Conservation (phyloP, 2,329 filamentous ascomycete genomes). For the Penicillium brasilianum region DNA sequence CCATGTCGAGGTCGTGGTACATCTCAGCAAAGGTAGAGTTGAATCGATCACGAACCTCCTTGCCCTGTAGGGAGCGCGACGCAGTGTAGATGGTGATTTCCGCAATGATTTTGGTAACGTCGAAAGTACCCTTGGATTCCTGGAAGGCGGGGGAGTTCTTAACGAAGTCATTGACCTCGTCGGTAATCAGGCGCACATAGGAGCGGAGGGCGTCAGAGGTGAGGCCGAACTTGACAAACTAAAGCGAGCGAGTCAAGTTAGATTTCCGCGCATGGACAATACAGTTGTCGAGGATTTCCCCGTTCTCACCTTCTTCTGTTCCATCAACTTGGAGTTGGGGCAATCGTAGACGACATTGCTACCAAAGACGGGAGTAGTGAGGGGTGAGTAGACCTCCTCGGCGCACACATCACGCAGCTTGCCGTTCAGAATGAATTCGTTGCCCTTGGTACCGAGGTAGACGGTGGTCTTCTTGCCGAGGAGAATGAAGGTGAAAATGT, state of each 20-base stretch:
- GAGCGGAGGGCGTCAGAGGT: constrained; percentile 66
- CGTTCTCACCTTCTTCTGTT: constrained; percentile 81
- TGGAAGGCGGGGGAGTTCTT: constrained; percentile 71
- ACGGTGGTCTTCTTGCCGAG: constrained; percentile 90
- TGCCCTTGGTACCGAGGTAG: constrained; percentile 78
- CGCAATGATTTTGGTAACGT: constrained; percentile 77
- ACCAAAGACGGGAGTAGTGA: constrained; percentile 75
- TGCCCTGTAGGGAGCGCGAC: constrained; percentile 81
- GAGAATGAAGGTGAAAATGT: constrained; percentile 87
- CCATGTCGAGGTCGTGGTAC: constrained; percentile 89
- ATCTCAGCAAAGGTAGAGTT: constrained; percentile 79
- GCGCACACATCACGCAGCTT: constrained; percentile 89
- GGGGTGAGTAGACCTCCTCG: constrained; percentile 84
- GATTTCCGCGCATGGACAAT: background rate
- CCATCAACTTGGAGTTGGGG: constrained; percentile 90
- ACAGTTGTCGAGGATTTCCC: background rate
- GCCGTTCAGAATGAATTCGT: constrained; percentile 90
- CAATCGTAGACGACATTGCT: constrained; percentile 89
- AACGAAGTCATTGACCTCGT: constrained; percentile 75
- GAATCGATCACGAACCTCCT: constrained; percentile 79
- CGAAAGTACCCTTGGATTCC: constrained; percentile 68
- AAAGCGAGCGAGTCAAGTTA: constrained; percentile 17
- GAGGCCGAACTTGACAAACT: constrained; percentile 69
- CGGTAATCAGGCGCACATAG: constrained; percentile 79
- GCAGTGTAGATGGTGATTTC: constrained; percentile 91